phyloP scores from a whole-genome alignment of 1,284 basidiomycete species.

The Earliella scabrosa region DNA sequence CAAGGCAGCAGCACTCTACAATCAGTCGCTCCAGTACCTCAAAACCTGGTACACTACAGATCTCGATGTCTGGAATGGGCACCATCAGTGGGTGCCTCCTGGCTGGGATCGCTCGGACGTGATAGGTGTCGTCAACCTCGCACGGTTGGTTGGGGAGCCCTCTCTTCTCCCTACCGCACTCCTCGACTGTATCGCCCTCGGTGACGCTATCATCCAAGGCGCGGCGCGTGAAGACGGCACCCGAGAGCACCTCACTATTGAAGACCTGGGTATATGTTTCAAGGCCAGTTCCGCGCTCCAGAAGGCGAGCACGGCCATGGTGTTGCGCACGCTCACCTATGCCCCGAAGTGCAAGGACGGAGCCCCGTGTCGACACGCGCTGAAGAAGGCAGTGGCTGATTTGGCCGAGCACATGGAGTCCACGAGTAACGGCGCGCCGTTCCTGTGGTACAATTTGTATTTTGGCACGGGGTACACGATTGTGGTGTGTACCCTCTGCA shows the following conservation, averaged over 20 bases:
- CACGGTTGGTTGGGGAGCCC: conserved; percentile 2
- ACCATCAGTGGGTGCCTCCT: not conserved
- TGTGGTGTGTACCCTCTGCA: too few relatives aligned
- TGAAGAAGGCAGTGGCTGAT: too few relatives aligned
- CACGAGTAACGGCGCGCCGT: too few relatives aligned
- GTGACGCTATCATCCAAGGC: not conserved
- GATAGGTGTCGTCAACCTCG: conserved; percentile 15
- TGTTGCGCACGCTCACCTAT: not conserved
- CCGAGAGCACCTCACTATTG: not conserved
- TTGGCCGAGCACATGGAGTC: too few relatives aligned
- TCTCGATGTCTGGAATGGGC: not conserved
- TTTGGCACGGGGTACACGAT: too few relatives aligned
- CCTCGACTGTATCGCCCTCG: not conserved
- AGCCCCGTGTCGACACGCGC: not conserved
- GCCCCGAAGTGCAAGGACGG: not conserved
- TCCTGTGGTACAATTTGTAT: too few relatives aligned
- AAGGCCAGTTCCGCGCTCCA: not conserved
- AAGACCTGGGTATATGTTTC: conserved; percentile 8
- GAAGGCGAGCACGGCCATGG: not conserved
- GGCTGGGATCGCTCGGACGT: not conserved
- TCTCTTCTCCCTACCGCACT: conserved; percentile 8
- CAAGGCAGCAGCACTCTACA: not conserved
- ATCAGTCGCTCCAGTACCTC: not conserved
- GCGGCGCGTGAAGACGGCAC: conserved; percentile 2
- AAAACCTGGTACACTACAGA: conserved; percentile 1